These are phyloP conservation scores for Oligophagozyma castellii DNA, from an alignment of 1,139 yeast genomes.

Conservation along the genomic window DNA sequence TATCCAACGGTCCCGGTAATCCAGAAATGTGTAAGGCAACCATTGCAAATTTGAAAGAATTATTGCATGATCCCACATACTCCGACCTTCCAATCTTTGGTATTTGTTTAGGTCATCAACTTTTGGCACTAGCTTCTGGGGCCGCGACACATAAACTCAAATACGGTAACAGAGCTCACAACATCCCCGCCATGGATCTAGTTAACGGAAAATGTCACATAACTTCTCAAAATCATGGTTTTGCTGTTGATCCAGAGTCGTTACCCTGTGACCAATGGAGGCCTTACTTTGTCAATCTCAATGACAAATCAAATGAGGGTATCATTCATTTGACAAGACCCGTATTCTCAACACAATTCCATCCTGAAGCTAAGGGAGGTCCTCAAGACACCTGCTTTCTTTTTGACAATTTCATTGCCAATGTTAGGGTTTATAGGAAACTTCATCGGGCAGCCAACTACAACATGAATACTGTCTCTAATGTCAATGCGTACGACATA, in stretches of 20 bases:
- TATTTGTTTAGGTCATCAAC: slow-evolving; percentile 93
- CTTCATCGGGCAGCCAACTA: slow-evolving; percentile 36
- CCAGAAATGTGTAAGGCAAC: slow-evolving; percentile 88
- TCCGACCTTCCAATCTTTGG: slow-evolving; percentile 85
- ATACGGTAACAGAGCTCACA: slow-evolving; percentile 97
- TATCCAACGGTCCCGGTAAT: slow-evolving; percentile 97
- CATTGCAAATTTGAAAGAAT: slow-evolving; percentile 55
- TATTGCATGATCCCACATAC: slow-evolving; percentile 40
- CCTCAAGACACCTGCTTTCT: slow-evolving; percentile 84
- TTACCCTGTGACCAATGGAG: slow-evolving; percentile 56
- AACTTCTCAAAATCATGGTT: slow-evolving; percentile 97
- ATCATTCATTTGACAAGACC: slow-evolving; percentile 82
- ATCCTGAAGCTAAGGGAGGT: slow-evolving; percentile 99
- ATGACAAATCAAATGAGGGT: slow-evolving; percentile 94
- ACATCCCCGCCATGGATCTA: slow-evolving; percentile 87
- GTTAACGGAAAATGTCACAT: slow-evolving; percentile 88
- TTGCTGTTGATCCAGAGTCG: slow-evolving; percentile 80
- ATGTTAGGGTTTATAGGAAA: slow-evolving; percentile 42
- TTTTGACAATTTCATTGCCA: slow-evolving; percentile 76
- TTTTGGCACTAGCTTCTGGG: slow-evolving; percentile 87
- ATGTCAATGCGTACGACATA: not conserved
- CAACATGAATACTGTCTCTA: slow-evolving; percentile 11
- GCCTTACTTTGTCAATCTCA: slow-evolving; percentile 81
- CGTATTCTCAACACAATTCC: slow-evolving; percentile 92
- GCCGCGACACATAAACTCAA: slow-evolving; percentile 86